A percentile compares a stretch with the other conserved stretches of the same genome.
Conservation (phyloP, 2,329 filamentous ascomycete species). For the Bipolaris oryzae region DNA sequence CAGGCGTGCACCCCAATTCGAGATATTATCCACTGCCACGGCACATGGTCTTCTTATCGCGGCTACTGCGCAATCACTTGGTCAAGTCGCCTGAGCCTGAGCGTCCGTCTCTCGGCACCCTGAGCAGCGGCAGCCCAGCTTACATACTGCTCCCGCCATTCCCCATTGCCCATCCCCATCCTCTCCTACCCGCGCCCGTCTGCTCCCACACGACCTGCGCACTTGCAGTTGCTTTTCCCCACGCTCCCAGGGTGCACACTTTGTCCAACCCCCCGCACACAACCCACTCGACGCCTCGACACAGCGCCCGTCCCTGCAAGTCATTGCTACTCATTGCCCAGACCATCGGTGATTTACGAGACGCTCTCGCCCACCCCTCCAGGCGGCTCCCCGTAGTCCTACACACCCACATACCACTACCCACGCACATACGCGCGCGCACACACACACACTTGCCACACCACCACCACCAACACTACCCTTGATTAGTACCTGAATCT, state of each 20-base stretch:
- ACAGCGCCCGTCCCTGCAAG: slow-evolving; percentile 13
- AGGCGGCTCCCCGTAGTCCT: not conserved
- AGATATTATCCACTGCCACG: slow-evolving; percentile 23
- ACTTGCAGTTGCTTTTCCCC: slow-evolving; percentile 17
- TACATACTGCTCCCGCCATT: slow-evolving; percentile 17
- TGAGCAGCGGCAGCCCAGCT: slow-evolving; percentile 8
- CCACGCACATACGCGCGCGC: not conserved
- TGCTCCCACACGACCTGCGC: slow-evolving; percentile 18
- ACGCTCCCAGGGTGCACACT: too few relatives aligned
- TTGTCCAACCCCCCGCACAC: slow-evolving; percentile 10
- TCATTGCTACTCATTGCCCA: slow-evolving; percentile 26
- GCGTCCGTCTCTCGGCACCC: slow-evolving; percentile 1
- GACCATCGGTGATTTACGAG: slow-evolving; percentile 10
- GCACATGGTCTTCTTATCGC: slow-evolving; percentile 29
- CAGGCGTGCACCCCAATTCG: slow-evolving; percentile 3
- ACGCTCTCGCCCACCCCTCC: slow-evolving; percentile 6
- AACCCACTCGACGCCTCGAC: slow-evolving; percentile 5
- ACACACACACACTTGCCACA: not conserved
- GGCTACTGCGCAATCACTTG: slow-evolving; percentile 36
- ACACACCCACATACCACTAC: not conserved
- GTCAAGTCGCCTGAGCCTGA: slow-evolving; percentile 8
- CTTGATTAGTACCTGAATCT: slow-evolving; percentile 17
- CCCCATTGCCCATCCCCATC: slow-evolving; percentile 15
- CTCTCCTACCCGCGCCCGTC: slow-evolving; percentile 20
- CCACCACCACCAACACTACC: not conserved